A percentile compares a stretch with the other conserved stretches of the same genome.
Evolutionary conservation across 192 early-diverging fungal genomes (phyloP).

Genomic region (Coemansia sp.): DNA sequence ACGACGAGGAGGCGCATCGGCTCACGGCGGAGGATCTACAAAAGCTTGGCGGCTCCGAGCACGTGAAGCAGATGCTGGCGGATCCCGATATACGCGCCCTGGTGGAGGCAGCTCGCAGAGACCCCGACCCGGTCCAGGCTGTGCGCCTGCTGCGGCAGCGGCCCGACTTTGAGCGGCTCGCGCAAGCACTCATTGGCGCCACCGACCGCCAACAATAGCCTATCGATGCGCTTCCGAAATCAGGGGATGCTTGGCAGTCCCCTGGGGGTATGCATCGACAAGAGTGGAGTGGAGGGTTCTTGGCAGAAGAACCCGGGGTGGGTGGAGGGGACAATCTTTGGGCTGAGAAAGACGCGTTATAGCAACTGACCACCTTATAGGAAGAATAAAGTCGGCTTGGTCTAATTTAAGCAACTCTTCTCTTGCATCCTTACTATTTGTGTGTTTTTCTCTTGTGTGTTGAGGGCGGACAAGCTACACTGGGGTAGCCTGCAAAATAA

Average conservation of each 20-base stretch:
- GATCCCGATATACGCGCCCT: conserved; percentile 21
- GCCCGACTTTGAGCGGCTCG: conserved; percentile 36
- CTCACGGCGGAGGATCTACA: conserved; percentile 17
- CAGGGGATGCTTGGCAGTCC: too few species aligned
- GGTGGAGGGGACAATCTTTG: too few species aligned
- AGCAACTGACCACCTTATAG: neutral
- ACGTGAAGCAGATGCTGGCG: conserved; percentile 18
- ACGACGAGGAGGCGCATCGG: conserved; percentile 30
- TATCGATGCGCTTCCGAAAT: too few species aligned
- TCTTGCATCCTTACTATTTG: neutral
- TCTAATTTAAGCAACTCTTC: too few species aligned
- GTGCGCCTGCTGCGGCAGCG: conserved; percentile 36
- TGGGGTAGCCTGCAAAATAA: too few species aligned
- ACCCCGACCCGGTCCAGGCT: conserved; percentile 25
- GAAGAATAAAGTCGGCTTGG: too few species aligned
- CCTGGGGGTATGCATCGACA: too few species aligned
- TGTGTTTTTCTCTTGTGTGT: neutral
- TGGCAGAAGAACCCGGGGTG: too few species aligned
- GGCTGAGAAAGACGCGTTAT: too few species aligned
- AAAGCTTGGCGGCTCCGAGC: conserved; percentile 7
- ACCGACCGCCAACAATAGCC: conserved; percentile 3
- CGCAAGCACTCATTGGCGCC: conserved; percentile 28
- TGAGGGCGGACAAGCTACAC: neutral
- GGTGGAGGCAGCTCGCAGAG: conserved; percentile 17
- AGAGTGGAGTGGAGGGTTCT: too few species aligned